These are phyloP conservation scores for Lanmaoa rubissima DNA, from an alignment of 768 basidiomycete species.

Conservation along the genomic window DNA sequence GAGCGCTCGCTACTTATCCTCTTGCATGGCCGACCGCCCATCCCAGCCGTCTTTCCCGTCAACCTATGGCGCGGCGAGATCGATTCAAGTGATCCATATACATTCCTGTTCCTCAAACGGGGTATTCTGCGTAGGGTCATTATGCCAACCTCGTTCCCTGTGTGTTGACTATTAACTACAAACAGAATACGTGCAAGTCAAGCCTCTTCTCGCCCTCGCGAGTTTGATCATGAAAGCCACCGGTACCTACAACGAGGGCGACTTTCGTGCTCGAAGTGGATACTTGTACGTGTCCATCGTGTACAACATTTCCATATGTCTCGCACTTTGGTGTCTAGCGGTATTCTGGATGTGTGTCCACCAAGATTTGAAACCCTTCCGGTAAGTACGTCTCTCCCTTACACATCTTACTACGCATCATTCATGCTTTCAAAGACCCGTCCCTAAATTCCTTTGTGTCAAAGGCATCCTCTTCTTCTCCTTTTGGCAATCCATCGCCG, in stretches of 20 bases:
- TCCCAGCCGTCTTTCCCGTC: conserved; percentile 82
- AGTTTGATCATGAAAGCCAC: conserved; percentile 85
- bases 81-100: conserved; percentile 93
- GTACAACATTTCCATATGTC: conserved; percentile 79
- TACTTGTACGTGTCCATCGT: conserved; percentile 89
- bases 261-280: conserved; percentile 79
- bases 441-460: conserved; percentile 97
- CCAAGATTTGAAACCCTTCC: conserved; percentile 85
- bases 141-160: not conserved
- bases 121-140: conserved; percentile 80
- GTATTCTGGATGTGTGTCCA: conserved; percentile 96
- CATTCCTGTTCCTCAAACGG: conserved; percentile 89
- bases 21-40: conserved; percentile 87
- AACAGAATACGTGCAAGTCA: conserved; percentile 95
- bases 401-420: not conserved
- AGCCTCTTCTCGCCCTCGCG: conserved; percentile 81
- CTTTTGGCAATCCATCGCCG: conserved; percentile 91
- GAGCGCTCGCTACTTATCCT: conserved; percentile 91
- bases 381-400: conserved; percentile 41
- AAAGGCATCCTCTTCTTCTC: conserved; percentile 98
- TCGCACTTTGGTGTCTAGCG: conserved; percentile 85
- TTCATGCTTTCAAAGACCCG: conserved; percentile 50
- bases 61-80: conserved; percentile 81
- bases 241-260: conserved; percentile 88
- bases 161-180: not conserved